Evolutionary conservation across 75 land plant species (phyloP).

Genomic region (Adiantum capillusveneris): DNA sequence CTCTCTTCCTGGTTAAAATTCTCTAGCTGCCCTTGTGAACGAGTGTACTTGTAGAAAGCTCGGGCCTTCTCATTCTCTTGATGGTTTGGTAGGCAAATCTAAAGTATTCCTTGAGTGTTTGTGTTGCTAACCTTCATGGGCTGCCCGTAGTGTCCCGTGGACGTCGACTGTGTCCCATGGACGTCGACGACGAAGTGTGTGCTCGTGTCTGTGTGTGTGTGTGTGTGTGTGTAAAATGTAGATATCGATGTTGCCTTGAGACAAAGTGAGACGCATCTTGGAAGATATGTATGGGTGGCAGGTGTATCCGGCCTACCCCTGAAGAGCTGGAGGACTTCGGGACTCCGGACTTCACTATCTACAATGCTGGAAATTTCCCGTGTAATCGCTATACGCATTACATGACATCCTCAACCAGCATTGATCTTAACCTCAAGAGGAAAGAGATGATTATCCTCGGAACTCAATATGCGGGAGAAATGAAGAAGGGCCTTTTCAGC

Average conservation of each 20-base stretch:
- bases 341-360: constrained; percentile 97
- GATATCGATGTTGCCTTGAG: background rate
- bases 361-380: constrained; percentile 96
- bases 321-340: constrained; percentile 99
- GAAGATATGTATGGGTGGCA: constrained; percentile 45
- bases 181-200: too few relatives aligned
- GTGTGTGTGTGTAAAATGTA: background rate
- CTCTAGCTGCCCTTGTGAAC: too few relatives aligned
- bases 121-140: too few relatives aligned
- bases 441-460: constrained; percentile 96
- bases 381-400: constrained; percentile 97
- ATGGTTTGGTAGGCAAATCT: too few relatives aligned
- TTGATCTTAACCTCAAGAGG: constrained; percentile 84
- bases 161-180: too few relatives aligned
- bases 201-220: too few relatives aligned
- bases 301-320: constrained; percentile 97
- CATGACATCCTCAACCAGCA: constrained; percentile 98
- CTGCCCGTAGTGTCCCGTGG: too few relatives aligned
- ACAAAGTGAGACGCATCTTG: background rate
- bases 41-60: too few relatives aligned
- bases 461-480: constrained; percentile 28
- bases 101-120: too few relatives aligned
- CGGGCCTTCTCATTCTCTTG: too few relatives aligned
- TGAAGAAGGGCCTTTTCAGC: constrained; percentile 32
- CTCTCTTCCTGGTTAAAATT: too few relatives aligned